phyloP scores from a whole-genome alignment of 441 rosid genomes.

The Jatropha multifida region DNA sequence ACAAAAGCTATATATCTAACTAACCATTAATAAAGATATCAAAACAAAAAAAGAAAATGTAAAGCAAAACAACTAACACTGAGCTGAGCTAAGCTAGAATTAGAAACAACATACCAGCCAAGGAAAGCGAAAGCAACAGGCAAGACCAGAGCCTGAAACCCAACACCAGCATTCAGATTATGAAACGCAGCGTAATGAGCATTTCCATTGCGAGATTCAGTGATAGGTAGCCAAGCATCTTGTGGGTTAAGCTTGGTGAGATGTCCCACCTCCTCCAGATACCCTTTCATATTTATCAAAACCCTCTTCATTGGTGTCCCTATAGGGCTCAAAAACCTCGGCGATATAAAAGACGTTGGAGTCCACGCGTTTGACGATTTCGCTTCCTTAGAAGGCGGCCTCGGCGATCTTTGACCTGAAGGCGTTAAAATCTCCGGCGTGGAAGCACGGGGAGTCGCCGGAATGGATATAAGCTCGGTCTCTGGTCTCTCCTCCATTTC shows the following conservation, averaged over 20 bases:
- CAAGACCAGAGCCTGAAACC: constrained; percentile 88
- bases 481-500: constrained; percentile 93
- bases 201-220: constrained; percentile 92
- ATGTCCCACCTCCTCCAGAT: constrained; percentile 91
- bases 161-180: constrained; percentile 90
- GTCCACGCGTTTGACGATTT: constrained; percentile 91
- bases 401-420: constrained; percentile 94
- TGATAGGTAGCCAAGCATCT: constrained; percentile 97
- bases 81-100: neutral
- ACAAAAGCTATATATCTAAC: neutral
- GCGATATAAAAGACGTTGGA: constrained; percentile 93
- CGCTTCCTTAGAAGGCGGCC: constrained; percentile 56
- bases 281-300: constrained; percentile 86
- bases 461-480: constrained; percentile 91
- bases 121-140: constrained; percentile 96
- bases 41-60: neutral
- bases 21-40: neutral
- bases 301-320: constrained; percentile 98
- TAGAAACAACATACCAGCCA: constrained; percentile 64
- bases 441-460: constrained; percentile 91
- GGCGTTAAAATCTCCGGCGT: constrained; percentile 96
- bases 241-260: constrained; percentile 96
- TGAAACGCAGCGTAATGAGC: constrained; percentile 98
- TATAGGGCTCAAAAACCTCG: constrained; percentile 87
- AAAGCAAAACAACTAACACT: neutral